Evolutionary conservation across 176 grass and related monocot species (phyloP).

Genomic region (Avena insularis): DNA sequence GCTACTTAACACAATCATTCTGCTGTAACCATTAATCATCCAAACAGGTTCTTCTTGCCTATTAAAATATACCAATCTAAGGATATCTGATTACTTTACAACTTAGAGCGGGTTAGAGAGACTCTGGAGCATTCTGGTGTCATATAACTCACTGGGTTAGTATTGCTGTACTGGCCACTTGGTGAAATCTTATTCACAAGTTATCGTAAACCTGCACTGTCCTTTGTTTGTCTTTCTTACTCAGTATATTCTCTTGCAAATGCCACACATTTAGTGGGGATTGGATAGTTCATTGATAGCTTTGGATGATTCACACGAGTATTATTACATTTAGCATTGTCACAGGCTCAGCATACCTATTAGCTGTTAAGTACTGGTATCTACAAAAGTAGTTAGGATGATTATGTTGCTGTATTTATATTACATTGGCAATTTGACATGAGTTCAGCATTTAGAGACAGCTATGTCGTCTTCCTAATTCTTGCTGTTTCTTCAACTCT

Average conservation of each 20-base stretch:
- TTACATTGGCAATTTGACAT: background rate
- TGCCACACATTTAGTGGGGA: constrained; percentile 1
- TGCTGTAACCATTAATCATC: background rate
- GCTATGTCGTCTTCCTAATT: background rate
- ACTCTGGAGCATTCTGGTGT: background rate
- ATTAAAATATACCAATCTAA: background rate
- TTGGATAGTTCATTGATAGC: constrained; percentile 24
- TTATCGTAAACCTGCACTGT: background rate
- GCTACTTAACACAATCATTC: background rate
- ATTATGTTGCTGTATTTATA: background rate
- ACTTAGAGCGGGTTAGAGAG: background rate
- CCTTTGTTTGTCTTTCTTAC: constrained; percentile 10
- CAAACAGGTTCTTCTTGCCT: background rate
- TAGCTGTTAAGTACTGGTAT: background rate
- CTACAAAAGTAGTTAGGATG: background rate
- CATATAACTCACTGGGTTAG: background rate
- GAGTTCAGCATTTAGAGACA: constrained; percentile 5
- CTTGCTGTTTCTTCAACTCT: background rate
- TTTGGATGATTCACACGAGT: constrained; percentile 4
- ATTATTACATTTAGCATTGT: constrained; percentile 9
- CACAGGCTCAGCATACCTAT: background rate
- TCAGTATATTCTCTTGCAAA: constrained; percentile 8
- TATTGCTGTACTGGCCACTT: constrained; percentile 20
- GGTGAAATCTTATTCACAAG: background rate
- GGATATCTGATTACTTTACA: background rate